Conservation (phyloP, 208 protist genomes). For the Acanthamoeba sp. region DNA sequence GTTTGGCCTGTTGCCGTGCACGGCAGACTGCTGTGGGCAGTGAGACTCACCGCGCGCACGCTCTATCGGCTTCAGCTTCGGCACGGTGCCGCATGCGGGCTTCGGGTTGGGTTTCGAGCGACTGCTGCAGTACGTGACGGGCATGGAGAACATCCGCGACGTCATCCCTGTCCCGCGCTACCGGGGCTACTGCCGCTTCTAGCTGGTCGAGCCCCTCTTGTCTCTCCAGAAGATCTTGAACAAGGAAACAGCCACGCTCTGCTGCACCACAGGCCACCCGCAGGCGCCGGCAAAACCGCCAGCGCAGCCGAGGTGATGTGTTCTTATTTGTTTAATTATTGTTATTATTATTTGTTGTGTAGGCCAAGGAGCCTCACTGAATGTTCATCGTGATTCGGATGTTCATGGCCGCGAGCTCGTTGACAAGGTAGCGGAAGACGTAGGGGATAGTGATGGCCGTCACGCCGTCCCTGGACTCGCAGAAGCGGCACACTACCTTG, state of each 20-base stretch:
- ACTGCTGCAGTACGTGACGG: slow-evolving; percentile 82
- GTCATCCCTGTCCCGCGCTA: slow-evolving; percentile 84
- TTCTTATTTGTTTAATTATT: background rate
- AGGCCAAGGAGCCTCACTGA: slow-evolving; percentile 9
- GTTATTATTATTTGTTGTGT: background rate
- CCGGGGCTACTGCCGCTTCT: slow-evolving; percentile 75
- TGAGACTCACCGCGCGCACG: background rate
- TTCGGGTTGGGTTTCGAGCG: slow-evolving; percentile 90
- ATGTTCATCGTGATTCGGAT: slow-evolving; percentile 88
- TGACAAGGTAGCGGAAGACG: slow-evolving; percentile 91
- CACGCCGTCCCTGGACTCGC: slow-evolving; percentile 77
- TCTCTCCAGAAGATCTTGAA: background rate
- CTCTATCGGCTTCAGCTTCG: background rate
- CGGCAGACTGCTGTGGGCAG: too few species aligned
- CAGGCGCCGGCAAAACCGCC: too few species aligned
- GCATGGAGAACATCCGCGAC: slow-evolving; percentile 86
- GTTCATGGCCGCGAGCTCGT: slow-evolving; percentile 94
- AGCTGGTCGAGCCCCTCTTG: background rate
- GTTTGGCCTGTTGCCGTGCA: too few species aligned
- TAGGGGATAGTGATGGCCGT: slow-evolving; percentile 87
- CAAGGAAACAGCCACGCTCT: too few species aligned
- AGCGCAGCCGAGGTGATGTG: too few species aligned
- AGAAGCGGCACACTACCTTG: slow-evolving; percentile 71
- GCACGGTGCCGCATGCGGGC: slow-evolving; percentile 88
- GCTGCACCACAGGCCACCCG: too few species aligned